Base-by-base conservation (phyloP, 2,329 filamentous ascomycete genomes). In the Cordyceps javanica region DNA sequence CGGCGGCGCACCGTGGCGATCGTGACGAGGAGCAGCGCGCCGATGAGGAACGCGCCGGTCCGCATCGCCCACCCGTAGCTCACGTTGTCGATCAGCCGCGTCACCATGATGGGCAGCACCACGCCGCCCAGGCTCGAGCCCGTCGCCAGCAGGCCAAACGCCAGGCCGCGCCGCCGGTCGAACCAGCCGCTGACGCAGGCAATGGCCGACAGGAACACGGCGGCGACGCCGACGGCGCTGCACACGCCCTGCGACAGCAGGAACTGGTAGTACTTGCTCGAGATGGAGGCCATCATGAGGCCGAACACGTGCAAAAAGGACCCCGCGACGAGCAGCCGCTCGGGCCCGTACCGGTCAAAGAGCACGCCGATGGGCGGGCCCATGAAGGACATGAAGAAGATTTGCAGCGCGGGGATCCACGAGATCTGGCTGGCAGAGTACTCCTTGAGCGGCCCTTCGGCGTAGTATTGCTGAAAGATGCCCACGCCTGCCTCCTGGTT, bases 311-410 rank as follows among this genome's bases (percentile, higher is more conserved):
- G 78, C 34, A 82, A 65, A 55, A 82, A 69, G 1, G 75, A 76
- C 14, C 81, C 81, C 42, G 67, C 63, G 3, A 80, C 41, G 4
- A 83, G 65, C 1, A 87, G 69, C 50, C 72, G 76, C 42, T 76
- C 75, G 0, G 84, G 82, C 0, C 85, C 85, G 61, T 82, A 80
- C 59, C 76, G 79, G 64, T 88, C 85, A 63, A 79, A 86, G 1
- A 85, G 59, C 44, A 75, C 77, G 2, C 86, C 86, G 32, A 82
- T 77, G 26, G 87, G 63, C 0, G 82, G 82, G 0, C 83, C 82
- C 55, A 76, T 38, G 14, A 48, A 52, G 54, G 26, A 55, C 75
- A 85, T 75, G 63, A 79, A 71, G 63, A 77, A 80, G 14, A 75
- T 68, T 61, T 82, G 75, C n/a, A 82, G 65, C 2, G 78, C 78